Percentiles rank a stretch among this genome's conserved stretches.
Conservation (phyloP, 768 basidiomycete species). For the Candolleomyces eurysporus region DNA sequence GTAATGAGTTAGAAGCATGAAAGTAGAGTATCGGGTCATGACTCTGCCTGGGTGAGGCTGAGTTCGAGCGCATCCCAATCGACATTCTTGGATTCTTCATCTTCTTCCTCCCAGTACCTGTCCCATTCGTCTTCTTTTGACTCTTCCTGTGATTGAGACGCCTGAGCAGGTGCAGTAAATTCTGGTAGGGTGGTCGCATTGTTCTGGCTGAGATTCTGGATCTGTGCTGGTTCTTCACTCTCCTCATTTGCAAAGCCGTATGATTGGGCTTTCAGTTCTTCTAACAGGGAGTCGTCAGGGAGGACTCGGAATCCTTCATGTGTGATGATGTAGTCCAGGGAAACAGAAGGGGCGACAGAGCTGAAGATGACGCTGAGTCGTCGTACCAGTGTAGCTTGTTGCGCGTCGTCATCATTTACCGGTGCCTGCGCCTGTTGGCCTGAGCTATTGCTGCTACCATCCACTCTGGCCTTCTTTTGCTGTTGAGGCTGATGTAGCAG, state of each 20-base stretch:
- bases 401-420: slow-evolving; percentile 19
- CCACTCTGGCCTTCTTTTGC: slow-evolving; percentile 20
- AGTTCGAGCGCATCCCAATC: slow-evolving; percentile 28
- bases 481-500: slow-evolving; percentile 5
- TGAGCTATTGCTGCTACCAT: neutral
- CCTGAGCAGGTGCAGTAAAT: neutral
- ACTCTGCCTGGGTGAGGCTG: neutral
- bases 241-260: neutral
- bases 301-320: slow-evolving; percentile 47
- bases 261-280: neutral
- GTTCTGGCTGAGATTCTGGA: neutral
- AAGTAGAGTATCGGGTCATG: neutral
- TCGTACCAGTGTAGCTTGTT: slow-evolving; percentile 56
- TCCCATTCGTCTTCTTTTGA: slow-evolving; percentile 27
- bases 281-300: slow-evolving; percentile 11
- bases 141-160: slow-evolving; percentile 3
- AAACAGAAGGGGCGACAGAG: slow-evolving; percentile 51
- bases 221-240: neutral
- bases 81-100: slow-evolving; percentile 39
- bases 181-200: neutral
- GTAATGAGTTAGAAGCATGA: neutral
- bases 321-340: slow-evolving; percentile 76
- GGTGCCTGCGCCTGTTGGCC: slow-evolving; percentile 11
- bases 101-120: slow-evolving; percentile 41
- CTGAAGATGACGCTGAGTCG: slow-evolving; percentile 79